Conservation (phyloP, 192 early-diverging fungal genomes). For the Radiomyces spectabilis region DNA sequence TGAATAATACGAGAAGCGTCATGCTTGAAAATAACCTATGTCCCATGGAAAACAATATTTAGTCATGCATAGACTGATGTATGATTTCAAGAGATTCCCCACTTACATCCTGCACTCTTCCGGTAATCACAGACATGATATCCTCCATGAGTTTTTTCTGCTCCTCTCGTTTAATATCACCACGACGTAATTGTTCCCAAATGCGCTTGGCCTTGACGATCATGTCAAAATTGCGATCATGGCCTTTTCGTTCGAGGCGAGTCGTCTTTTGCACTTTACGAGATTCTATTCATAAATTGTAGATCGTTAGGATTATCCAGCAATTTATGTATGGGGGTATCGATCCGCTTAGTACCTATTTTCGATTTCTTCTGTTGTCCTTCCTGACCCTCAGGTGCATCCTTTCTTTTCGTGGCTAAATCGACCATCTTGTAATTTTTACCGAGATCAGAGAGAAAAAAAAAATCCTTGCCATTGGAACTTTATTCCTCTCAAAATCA, state of each 20-base stretch:
- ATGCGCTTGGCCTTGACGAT: conserved; percentile 67
- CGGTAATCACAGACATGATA: conserved; percentile 76
- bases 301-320: neutral
- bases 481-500: too few relatives aligned
- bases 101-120: conserved; percentile 67
- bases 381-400: neutral
- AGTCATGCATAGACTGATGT: neutral
- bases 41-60: too few relatives aligned
- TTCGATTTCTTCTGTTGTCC: neutral
- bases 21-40: conserved; percentile 87
- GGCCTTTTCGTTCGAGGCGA: conserved; percentile 50
- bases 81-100: neutral
- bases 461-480: too few relatives aligned
- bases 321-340: neutral
- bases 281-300: conserved; percentile 17
- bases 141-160: conserved; percentile 59
- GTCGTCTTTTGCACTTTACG: conserved; percentile 49
- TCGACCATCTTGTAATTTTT: too few relatives aligned
- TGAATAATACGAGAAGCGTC: conserved; percentile 92
- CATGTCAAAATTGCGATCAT: conserved; percentile 62
- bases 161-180: conserved; percentile 56
- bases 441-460: too few relatives aligned
- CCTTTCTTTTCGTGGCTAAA: neutral
- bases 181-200: conserved; percentile 81
- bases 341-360: neutral